Evolutionary conservation across 192 early-diverging fungal species (phyloP).

Genomic region (Fimicolochytrium jonesii): DNA sequence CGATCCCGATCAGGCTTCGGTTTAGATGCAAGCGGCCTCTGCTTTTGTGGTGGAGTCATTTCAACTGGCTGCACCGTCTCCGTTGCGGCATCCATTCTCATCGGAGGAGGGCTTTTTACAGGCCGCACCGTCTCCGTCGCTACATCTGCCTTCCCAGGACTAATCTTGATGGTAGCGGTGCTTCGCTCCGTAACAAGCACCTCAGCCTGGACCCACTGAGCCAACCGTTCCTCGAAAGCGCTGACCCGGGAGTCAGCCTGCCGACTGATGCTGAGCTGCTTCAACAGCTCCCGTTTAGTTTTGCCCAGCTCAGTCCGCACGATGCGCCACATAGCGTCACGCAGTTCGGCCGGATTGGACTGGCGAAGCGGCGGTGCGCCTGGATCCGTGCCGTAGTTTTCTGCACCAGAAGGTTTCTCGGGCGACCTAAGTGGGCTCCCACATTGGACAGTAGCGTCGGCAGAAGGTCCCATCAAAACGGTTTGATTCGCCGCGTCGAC

Average conservation of each 20-base stretch:
- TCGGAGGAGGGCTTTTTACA: background rate
- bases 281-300: background rate
- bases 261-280: background rate
- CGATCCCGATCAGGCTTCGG: no score
- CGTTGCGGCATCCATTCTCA: background rate
- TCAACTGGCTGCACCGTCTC: background rate
- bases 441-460: background rate
- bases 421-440: background rate
- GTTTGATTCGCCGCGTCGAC: background rate
- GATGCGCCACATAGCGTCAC: slow-evolving; percentile 10
- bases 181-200: no score
- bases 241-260: background rate
- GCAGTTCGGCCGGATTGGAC: background rate
- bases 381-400: background rate
- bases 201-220: slow-evolving; percentile 19
- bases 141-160: background rate
- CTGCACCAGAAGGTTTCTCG: background rate
- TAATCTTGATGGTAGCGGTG: no score
- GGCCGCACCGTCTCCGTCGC: background rate
- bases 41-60: no score
- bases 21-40: no score
- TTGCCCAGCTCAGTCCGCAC: background rate
- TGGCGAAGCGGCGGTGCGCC: background rate
- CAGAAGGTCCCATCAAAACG: background rate
- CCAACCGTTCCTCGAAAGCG: slow-evolving; percentile 12